Conservation (phyloP, 2,329 filamentous ascomycete genomes). For the Rhexocercosporidium sp. region DNA sequence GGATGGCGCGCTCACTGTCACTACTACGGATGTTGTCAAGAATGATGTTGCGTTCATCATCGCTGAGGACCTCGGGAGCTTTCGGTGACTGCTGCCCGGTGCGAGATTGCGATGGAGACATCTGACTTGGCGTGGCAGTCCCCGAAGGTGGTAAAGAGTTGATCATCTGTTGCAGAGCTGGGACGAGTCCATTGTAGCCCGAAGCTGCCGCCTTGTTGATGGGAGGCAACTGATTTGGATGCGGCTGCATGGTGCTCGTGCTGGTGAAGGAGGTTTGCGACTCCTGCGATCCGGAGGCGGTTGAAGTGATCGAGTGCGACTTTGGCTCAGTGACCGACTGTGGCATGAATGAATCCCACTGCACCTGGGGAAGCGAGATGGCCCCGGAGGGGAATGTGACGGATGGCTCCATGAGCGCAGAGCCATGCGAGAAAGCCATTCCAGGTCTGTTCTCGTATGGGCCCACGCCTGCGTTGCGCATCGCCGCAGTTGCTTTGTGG, state of each 20-base stretch:
- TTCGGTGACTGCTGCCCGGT: slow-evolving; percentile 69
- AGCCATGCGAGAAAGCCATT: slow-evolving; percentile 74
- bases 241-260: slow-evolving; percentile 60
- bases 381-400: slow-evolving; percentile 79
- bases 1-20: slow-evolving; percentile 81
- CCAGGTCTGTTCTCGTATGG: slow-evolving; percentile 62
- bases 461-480: slow-evolving; percentile 57
- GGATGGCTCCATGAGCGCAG: slow-evolving; percentile 76
- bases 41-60: slow-evolving; percentile 85
- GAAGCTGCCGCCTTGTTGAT: slow-evolving; percentile 65
- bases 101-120: slow-evolving; percentile 74
- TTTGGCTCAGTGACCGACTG: slow-evolving; percentile 73
- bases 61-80: slow-evolving; percentile 80
- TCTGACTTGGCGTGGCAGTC: slow-evolving; percentile 71
- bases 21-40: slow-evolving; percentile 83
- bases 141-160: slow-evolving; percentile 72
- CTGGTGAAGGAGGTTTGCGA: slow-evolving; percentile 67
- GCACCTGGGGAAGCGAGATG: slow-evolving; percentile 82
- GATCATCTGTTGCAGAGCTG: slow-evolving; percentile 73
- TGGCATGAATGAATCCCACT: slow-evolving; percentile 89
- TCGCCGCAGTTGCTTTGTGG: slow-evolving; percentile 87
- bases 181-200: slow-evolving; percentile 62
- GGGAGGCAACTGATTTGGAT: slow-evolving; percentile 67
- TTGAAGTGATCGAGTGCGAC: slow-evolving; percentile 74
- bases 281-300: slow-evolving; percentile 71